Evolutionary conservation across 2,329 filamentous ascomycete species (phyloP).

Genomic region (Diaporthe destruens): DNA sequence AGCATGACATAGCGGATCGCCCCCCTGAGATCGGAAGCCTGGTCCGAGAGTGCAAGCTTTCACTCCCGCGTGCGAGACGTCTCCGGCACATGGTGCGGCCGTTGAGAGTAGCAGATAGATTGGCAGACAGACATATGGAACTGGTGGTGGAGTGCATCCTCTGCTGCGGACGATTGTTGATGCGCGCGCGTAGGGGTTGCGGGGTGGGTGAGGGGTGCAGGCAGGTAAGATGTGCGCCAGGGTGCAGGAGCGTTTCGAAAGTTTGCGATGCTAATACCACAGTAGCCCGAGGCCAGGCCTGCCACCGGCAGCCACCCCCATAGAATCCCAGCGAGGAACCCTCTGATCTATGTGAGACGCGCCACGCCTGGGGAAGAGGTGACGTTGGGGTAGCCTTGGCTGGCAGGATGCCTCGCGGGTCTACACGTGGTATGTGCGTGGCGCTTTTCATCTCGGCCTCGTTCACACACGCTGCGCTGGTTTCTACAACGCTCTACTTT

Average conservation of each 20-base stretch:
- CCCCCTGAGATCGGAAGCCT: constrained; percentile 12
- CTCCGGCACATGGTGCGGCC: constrained; percentile 18
- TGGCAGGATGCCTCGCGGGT: background rate
- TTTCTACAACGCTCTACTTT: background rate
- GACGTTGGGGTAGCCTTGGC: background rate
- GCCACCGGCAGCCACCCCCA: background rate
- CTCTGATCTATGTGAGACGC: constrained; percentile 27
- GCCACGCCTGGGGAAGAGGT: background rate
- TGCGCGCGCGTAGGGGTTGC: constrained; percentile 13
- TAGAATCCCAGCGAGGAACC: background rate
- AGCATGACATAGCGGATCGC: background rate
- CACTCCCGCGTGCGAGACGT: constrained; percentile 22
- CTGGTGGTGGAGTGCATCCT: background rate
- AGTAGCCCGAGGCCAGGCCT: background rate
- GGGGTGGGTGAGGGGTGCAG: background rate
- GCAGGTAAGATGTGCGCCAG: constrained; percentile 3
- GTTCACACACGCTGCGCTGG: background rate
- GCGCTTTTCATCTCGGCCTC: background rate
- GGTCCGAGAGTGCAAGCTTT: constrained; percentile 25
- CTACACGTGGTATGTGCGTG: background rate
- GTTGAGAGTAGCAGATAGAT: constrained; percentile 34
- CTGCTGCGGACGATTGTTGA: background rate
- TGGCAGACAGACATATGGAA: background rate
- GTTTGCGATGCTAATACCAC: constrained; percentile 19
- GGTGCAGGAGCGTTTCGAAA: constrained; percentile 18